Evolutionary conservation across 768 basidiomycete species (phyloP), one percentile per base, ranked within the genome.

Genomic region (Mycena venus): DNA sequence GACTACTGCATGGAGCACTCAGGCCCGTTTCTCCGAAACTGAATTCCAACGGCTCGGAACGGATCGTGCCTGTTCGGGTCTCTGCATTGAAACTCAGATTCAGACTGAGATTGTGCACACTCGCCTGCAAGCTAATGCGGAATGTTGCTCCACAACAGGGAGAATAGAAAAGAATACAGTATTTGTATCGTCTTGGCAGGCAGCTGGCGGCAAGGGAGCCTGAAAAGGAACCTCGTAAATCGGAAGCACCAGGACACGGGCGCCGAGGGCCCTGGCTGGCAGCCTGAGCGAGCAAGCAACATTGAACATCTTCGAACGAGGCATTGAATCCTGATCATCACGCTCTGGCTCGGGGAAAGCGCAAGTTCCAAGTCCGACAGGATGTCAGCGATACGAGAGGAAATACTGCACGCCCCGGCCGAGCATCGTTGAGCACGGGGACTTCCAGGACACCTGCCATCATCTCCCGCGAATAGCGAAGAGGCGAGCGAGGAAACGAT

Each of bases 341-440:
- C 40, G 0, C 49, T 44, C 55, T 56, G 38, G 29, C 62, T 63
- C 29, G 27, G 36, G n/a, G 49, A 51, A 25, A 34, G 31, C 4
- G 31, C 32, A 17, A 70, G 40, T 62, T 55, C 42, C 23, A 61
- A 21, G 40, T 2, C 36, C 25, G 51, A 56, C 69, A 63, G 32
- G 51, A 40, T 64, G 62, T 34, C 62, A 58, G 34, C 14, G 55
- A 49, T n/a, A 29, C 47, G 31, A 40, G 55, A 53, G 38, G 62
- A 65, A 47, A 63, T 70, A 21, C 55, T 56, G 31, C 21, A 25
- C 44, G 69, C 60, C 65, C 56, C 62, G 71, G 56, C 62, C 44
- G 63, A 72, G 71, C 36, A 72, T 72, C 64, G 71, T 53, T 66
- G 64, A 72, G 29, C 64, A 36, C 62, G 71, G 64, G 66, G 66